Base-by-base conservation (phyloP, 1,284 basidiomycete genomes). In the Sporisorium reilianum region DNA sequence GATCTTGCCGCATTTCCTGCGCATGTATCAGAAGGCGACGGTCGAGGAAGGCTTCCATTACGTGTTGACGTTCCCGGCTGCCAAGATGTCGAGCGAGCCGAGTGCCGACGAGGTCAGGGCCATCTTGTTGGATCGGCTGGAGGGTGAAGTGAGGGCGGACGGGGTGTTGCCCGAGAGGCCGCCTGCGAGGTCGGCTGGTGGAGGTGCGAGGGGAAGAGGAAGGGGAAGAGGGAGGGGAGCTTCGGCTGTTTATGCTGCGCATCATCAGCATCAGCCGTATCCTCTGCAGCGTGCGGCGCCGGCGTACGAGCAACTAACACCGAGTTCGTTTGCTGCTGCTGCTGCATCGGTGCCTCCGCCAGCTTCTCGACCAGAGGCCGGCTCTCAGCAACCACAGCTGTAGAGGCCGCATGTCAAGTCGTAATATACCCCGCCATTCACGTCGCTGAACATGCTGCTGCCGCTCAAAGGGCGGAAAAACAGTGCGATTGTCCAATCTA, bases 31-130 rank as follows among this genome's bases (percentile, higher is more conserved):
- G 34, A 62, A 61, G 49, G 60, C 72, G 34, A 66, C 44, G 3
- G 30, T 46, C 6, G 55, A 70, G 20, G 72, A 75, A 57, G 72
- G 72, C 0, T 75, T 70, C 23, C 30, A 70, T 7, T 67, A 70
- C n/a, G 63, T 57, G 34, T n/a, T 75, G 26, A 49, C 55, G n/a
- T 63, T 46, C 18, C 64, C 63, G 6, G 65, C 67, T 20, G 55
- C 52, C 5, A 57, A 56, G 16, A 57, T 75, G 55, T 50, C 55
- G 22, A 57, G 14, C 36, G 38, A 64, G 23, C 64, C 67, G 30
- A 59, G 54, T 28, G 22, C 20, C 42, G 50, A 51, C 8, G 55
- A 70, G 57, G 55, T 70, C 25, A 36, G 55, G 12, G 42, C 25
- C 26, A 60, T 68, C 6, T 40, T 75, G 52, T 55, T 69, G 11